These are phyloP conservation scores for Centrapalus pauciflorus DNA, from an alignment of 129 eudicot genomes.

Conservation along the genomic window DNA sequence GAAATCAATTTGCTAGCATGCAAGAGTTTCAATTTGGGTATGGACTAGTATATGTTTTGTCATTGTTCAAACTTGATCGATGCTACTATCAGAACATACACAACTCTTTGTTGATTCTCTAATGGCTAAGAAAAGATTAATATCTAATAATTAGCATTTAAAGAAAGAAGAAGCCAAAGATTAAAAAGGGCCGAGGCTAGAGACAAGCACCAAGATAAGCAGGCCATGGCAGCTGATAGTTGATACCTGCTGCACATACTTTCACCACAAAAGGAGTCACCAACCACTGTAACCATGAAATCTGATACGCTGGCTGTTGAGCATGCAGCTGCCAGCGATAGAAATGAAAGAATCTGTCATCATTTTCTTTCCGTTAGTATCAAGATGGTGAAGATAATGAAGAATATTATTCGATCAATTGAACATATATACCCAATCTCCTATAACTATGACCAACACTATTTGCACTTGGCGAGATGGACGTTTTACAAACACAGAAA, in stretches of 20 bases:
- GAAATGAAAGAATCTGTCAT: constrained; percentile 62
- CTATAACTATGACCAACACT: constrained; percentile 48
- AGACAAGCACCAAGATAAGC: constrained; percentile 72
- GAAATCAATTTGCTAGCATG: too few relatives aligned
- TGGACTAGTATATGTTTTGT: too few relatives aligned
- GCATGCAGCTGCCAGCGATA: constrained; percentile 75
- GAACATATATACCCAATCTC: constrained; percentile 62
- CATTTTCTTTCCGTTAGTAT: not conserved
- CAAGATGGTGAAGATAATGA: not conserved
- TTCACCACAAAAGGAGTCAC: constrained; percentile 38
- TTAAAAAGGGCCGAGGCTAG: constrained; percentile 72
- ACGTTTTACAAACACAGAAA: constrained; percentile 56
- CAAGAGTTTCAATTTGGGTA: too few relatives aligned
- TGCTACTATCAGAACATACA: too few relatives aligned
- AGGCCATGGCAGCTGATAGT: constrained; percentile 81
- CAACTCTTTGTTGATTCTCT: constrained; percentile 5
- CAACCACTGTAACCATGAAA: constrained; percentile 42
- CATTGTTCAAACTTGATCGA: too few relatives aligned
- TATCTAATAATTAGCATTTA: constrained; percentile 16
- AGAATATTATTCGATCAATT: not conserved
- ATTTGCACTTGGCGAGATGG: constrained; percentile 59
- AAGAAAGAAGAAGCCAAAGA: constrained; percentile 67
- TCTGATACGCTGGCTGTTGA: constrained; percentile 77
- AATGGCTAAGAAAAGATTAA: not conserved
- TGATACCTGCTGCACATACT: constrained; percentile 68